phyloP scores from a whole-genome alignment of 106 monocot genomes.

The Gastrodia elata region DNA sequence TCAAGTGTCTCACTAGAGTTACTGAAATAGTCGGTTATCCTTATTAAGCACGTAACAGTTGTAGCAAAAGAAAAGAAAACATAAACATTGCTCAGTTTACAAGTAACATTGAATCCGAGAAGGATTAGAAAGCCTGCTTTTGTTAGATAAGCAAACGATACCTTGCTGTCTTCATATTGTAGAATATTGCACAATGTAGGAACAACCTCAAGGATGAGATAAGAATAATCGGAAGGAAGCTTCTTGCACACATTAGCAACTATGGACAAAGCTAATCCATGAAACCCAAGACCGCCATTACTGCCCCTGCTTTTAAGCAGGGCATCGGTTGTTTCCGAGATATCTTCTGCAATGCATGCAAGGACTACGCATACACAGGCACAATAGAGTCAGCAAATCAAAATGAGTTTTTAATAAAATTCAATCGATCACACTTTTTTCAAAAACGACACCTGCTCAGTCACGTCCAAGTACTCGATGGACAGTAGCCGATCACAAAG shows the following conservation, averaged over 20 bases:
- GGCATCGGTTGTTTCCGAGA: slow-evolving; percentile 44
- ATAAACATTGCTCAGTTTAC: background rate
- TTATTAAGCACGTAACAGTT: slow-evolving; percentile 53
- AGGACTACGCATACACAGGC: slow-evolving; percentile 28
- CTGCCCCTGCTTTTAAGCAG: slow-evolving; percentile 64
- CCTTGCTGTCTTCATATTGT: slow-evolving; percentile 69
- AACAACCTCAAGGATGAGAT: slow-evolving; percentile 50
- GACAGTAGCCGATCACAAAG: slow-evolving; percentile 46
- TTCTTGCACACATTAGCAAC: slow-evolving; percentile 76
- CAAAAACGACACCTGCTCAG: slow-evolving; percentile 62
- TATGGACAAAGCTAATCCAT: slow-evolving; percentile 66
- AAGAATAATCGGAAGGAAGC: slow-evolving; percentile 43
- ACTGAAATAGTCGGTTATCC: slow-evolving; percentile 46
- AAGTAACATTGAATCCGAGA: background rate
- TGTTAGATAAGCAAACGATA: slow-evolving; percentile 10
- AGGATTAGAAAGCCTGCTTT: background rate
- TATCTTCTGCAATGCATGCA: slow-evolving; percentile 82
- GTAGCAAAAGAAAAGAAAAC: slow-evolving; percentile 12
- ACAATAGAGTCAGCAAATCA: background rate
- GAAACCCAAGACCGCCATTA: slow-evolving; percentile 45
- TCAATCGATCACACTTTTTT: background rate
- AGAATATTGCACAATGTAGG: slow-evolving; percentile 68
- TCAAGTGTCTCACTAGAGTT: slow-evolving; percentile 42
- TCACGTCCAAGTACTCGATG: slow-evolving; percentile 80
- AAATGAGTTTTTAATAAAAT: background rate